A percentile compares a stretch with the other conserved stretches of the same genome.
phyloP scores from a whole-genome alignment of 441 rosid genomes.

The Aquilaria agallochum region DNA sequence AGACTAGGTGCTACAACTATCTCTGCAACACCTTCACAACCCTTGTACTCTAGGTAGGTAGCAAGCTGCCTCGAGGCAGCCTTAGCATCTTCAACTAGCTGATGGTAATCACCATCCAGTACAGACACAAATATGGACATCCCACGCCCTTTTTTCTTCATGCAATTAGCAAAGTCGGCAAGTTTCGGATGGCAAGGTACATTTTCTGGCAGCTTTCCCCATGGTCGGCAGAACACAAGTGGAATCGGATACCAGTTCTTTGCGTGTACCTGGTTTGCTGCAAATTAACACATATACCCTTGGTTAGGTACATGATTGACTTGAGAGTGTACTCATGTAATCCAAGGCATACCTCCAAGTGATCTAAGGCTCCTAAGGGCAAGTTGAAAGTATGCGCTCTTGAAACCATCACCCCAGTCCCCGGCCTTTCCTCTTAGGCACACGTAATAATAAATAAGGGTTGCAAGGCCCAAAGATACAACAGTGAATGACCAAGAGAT shows the following conservation, averaged over 20 bases:
- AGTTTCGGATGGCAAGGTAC: slow-evolving; percentile 96
- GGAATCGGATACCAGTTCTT: slow-evolving; percentile 98
- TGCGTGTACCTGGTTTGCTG: slow-evolving; percentile 96
- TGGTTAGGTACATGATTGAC: neutral
- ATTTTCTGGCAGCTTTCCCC: slow-evolving; percentile 95
- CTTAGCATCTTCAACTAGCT: slow-evolving; percentile 86
- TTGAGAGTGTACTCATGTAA: no score
- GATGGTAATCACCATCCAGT: slow-evolving; percentile 86
- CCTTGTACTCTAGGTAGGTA: slow-evolving; percentile 77
- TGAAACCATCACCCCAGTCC: slow-evolving; percentile 98
- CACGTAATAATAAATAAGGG: slow-evolving; percentile 90
- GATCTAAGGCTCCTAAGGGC: slow-evolving; percentile 98
- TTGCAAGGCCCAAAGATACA: slow-evolving; percentile 86
- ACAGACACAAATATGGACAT: slow-evolving; percentile 92
- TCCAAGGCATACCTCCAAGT: slow-evolving; percentile 64
- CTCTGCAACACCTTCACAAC: slow-evolving; percentile 95
- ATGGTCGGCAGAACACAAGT: slow-evolving; percentile 88
- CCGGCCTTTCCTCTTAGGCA: slow-evolving; percentile 93
- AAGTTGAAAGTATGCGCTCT: slow-evolving; percentile 94
- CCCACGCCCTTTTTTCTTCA: slow-evolving; percentile 98
- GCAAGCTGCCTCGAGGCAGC: slow-evolving; percentile 72
- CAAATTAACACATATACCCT: slow-evolving; percentile 8
- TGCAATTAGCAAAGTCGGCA: slow-evolving; percentile 92
- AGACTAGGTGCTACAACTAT: slow-evolving; percentile 89
- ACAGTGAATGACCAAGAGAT: slow-evolving; percentile 92